Conservation (phyloP, 2,329 filamentous ascomycete species). For the Teratosphaeria viscida region DNA sequence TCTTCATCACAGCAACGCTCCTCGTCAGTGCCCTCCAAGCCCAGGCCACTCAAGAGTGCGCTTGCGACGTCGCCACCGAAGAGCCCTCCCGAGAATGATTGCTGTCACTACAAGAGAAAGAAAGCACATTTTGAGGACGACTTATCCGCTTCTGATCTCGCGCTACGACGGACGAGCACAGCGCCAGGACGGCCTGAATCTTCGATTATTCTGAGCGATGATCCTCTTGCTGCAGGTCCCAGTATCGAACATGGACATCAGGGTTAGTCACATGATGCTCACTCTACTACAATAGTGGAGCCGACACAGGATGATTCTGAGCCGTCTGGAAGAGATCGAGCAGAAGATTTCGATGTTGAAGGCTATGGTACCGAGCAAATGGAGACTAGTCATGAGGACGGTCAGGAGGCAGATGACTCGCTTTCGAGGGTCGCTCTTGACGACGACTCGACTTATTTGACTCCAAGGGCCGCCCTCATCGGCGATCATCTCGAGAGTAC, state of each 20-base stretch:
- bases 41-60: constrained; percentile 6
- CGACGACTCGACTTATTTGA: not conserved
- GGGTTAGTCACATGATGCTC: not conserved
- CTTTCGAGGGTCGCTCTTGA: not conserved
- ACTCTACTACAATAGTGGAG: not conserved
- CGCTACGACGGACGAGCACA: constrained; percentile 4
- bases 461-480: not conserved
- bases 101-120: constrained; percentile 3
- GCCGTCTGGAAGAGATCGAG: not conserved
- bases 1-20: constrained; percentile 2
- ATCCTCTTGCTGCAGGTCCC: not conserved
- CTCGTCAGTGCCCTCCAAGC: constrained; percentile 1
- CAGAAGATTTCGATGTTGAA: not conserved
- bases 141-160: not conserved
- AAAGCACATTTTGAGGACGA: constrained; percentile 10
- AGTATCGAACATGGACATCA: not conserved
- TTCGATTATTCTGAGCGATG: not conserved
- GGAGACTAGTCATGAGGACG: not conserved
- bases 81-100: constrained; percentile 1
- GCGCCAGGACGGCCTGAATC: not conserved
- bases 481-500: not conserved
- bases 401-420: not conserved
- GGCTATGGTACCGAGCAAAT: not conserved
- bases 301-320: not conserved
- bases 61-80: constrained; percentile 1